phyloP scores from a whole-genome alignment of 352 stramenopile genomes.

The Pseudoperonospora humuli region DNA sequence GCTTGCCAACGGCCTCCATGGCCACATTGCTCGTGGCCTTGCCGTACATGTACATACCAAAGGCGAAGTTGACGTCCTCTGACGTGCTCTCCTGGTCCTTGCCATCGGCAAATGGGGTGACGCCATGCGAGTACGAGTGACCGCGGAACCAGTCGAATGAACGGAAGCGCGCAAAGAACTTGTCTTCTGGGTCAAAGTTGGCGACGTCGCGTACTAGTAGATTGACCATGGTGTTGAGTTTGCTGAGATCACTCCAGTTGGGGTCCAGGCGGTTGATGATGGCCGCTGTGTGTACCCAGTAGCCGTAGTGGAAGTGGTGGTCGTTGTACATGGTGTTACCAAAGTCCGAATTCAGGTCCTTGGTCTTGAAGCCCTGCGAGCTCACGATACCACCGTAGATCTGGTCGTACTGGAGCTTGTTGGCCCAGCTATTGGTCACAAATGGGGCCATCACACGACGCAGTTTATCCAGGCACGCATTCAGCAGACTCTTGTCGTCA shows the following conservation, averaged over 20 bases:
- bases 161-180: slow-evolving; percentile 62
- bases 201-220: slow-evolving; percentile 64
- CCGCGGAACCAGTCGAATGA: slow-evolving; percentile 72
- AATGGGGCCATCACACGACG: slow-evolving; percentile 47
- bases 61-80: slow-evolving; percentile 77
- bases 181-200: slow-evolving; percentile 49
- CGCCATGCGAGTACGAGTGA: slow-evolving; percentile 70
- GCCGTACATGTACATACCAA: slow-evolving; percentile 73
- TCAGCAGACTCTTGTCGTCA: slow-evolving; percentile 38
- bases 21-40: slow-evolving; percentile 45
- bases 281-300: slow-evolving; percentile 61
- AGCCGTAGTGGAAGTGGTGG: slow-evolving; percentile 79
- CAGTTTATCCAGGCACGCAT: slow-evolving; percentile 52
- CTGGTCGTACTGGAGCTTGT: slow-evolving; percentile 65
- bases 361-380: slow-evolving; percentile 38
- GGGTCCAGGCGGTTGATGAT: slow-evolving; percentile 64
- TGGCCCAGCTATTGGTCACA: slow-evolving; percentile 44
- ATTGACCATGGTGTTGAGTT: slow-evolving; percentile 57
- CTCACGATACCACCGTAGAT: slow-evolving; percentile 64
- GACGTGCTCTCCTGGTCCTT: slow-evolving; percentile 75
- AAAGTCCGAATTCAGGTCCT: slow-evolving; percentile 57
- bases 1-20: slow-evolving; percentile 57
- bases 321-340: slow-evolving; percentile 83
- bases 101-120: slow-evolving; percentile 53
- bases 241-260: slow-evolving; percentile 36